Evolutionary conservation across 2,329 filamentous ascomycete species (phyloP).

Genomic region (Metarhizium brunneum): DNA sequence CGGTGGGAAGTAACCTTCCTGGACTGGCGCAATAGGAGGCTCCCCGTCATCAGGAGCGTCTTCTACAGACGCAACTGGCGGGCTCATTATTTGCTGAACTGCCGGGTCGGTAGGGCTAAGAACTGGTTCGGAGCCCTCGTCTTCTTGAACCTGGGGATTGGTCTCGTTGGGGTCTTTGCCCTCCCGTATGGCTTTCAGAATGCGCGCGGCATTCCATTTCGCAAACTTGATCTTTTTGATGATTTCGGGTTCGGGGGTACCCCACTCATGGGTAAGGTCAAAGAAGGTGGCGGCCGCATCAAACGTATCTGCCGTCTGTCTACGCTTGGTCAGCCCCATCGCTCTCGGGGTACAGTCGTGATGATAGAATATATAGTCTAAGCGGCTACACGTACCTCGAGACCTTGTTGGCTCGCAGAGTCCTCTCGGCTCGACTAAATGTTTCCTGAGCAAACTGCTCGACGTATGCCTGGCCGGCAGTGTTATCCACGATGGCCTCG

Average conservation of each 20-base stretch:
- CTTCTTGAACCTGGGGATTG: constrained; percentile 58
- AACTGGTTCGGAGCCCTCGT: constrained; percentile 25
- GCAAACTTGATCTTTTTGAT: constrained; percentile 88
- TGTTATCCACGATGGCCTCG: constrained; percentile 77
- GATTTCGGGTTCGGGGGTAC: constrained; percentile 61
- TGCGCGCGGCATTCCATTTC: constrained; percentile 90
- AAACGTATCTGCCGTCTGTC: constrained; percentile 89
- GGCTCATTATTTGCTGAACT: constrained; percentile 38
- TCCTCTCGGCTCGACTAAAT: constrained; percentile 73
- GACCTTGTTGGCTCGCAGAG: constrained; percentile 73
- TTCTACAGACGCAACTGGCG: constrained; percentile 38
- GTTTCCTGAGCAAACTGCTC: constrained; percentile 90
- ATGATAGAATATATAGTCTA: not conserved
- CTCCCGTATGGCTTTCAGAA: constrained; percentile 82
- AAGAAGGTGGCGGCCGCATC: constrained; percentile 89
- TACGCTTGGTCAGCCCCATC: constrained; percentile 20
- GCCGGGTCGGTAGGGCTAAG: constrained; percentile 59
- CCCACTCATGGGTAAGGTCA: constrained; percentile 81
- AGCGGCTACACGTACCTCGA: constrained; percentile 48
- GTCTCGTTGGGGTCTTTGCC: constrained; percentile 87
- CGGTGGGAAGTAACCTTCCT: constrained; percentile 25
- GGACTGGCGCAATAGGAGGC: constrained; percentile 14
- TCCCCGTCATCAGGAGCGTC: constrained; percentile 39
- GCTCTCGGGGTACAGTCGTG: not conserved
- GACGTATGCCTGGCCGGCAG: constrained; percentile 81